Evolutionary conservation across 257 asterid genomes (phyloP).

Genomic region (Mitragyna speciosa): DNA sequence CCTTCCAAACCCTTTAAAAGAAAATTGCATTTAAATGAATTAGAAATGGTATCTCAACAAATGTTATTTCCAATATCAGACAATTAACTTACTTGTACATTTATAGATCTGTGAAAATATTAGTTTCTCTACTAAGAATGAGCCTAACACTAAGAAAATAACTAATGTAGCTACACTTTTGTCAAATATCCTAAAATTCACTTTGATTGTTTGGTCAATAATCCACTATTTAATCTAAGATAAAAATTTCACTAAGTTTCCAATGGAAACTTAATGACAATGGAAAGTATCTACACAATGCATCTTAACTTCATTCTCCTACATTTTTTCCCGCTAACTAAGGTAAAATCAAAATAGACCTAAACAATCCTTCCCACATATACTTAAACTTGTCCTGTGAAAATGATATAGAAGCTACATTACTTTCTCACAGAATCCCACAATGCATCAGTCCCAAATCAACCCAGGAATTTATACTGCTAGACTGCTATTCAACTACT

Average conservation of each 20-base stretch:
- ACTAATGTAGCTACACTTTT: neutral
- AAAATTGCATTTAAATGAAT: neutral
- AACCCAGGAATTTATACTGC: no score
- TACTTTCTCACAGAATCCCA: neutral
- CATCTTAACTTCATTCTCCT: neutral
- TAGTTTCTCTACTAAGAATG: neutral
- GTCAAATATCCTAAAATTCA: neutral
- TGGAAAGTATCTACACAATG: neutral
- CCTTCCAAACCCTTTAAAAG: slow-evolving; percentile 82
- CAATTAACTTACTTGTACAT: neutral
- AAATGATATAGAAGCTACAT: neutral
- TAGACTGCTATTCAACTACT: no score
- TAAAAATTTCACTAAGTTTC: neutral
- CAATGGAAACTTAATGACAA: neutral
- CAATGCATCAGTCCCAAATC: no score
- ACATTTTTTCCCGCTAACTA: neutral
- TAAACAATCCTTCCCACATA: neutral
- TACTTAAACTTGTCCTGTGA: neutral
- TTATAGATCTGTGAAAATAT: no score
- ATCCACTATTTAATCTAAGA: neutral
- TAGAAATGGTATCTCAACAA: neutral
- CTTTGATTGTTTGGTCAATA: neutral
- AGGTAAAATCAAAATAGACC: neutral
- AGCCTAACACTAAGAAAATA: neutral
- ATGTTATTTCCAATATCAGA: neutral